Base-by-base conservation (phyloP, 2,329 filamentous ascomycete species). In the Trichoderma sp. region DNA sequence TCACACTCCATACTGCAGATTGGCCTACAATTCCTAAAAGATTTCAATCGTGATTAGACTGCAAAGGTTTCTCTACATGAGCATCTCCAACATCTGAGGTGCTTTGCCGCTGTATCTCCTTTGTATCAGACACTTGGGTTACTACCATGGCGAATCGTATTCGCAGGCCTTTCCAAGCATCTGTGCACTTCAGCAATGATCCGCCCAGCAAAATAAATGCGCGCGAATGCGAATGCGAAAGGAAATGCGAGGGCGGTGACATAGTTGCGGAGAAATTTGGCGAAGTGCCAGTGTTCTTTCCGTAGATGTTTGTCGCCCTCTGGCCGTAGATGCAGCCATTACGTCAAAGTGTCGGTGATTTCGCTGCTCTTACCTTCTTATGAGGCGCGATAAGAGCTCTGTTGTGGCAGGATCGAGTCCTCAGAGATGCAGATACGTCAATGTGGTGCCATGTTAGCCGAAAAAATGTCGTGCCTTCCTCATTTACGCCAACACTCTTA, bases 261-360 rank as follows among this genome's bases (percentile, higher is more conserved):
- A 6, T 55, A 16, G 10, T 7, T 18, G 6, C 34, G 13, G 24
- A 14, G 49, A 43, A 18, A 5, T 1, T 55, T 52, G 28, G 49
- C 60, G 60, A 55, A 37, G 43, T 43, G 21, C n/a, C 49, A 26
- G 28, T 30, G 60, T 28, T 55, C 60, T 64, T 64, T 64, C 60
- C 51, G 2, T 4, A 28, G 6, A n/a, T 26, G 2, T 8, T 55
- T 51, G 7, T 26, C 34, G 24, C 16, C 18, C 18, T 18, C 49
- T 16, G 32, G 21, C 49, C 24, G 21, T 1, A 64, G 49, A 55
- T 16, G 51, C 39, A 24, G 14, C 21, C 21, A 34, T 43, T 66
- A 66, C 61, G 51, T 66, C 61, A 66, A 56, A 32, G 7, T 24
- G 2, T 66, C 52, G 52, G 51, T 18, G 26, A 18, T 26, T 1